These are phyloP conservation scores for Silene latifolia DNA, from an alignment of 148 eudicot genomes.

Conservation along the genomic window DNA sequence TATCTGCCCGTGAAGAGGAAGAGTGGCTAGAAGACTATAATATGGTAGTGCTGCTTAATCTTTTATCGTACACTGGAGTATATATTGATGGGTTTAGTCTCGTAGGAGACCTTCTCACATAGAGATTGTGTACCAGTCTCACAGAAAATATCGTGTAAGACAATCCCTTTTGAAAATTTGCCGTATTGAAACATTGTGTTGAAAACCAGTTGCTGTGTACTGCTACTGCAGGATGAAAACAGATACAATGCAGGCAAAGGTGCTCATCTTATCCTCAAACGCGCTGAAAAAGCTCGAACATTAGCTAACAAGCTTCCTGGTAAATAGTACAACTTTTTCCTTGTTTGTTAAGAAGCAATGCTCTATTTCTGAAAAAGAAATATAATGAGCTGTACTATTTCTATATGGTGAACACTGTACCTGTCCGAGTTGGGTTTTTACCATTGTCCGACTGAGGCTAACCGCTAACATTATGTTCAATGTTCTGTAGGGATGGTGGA, in stretches of 20 bases:
- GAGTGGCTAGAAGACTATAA: slow-evolving; percentile 94
- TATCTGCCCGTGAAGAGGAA: slow-evolving; percentile 85
- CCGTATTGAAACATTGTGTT: background rate
- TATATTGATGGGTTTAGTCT: background rate
- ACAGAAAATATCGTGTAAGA: background rate
- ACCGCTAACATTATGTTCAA: background rate
- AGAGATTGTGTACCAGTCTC: too few relatives aligned
- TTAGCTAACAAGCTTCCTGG: slow-evolving; percentile 87
- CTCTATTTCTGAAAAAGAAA: background rate
- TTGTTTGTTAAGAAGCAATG: background rate
- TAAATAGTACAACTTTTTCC: slow-evolving; percentile 11
- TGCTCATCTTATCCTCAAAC: slow-evolving; percentile 81
- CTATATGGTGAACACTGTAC: too few relatives aligned
- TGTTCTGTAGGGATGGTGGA: slow-evolving; percentile 53
- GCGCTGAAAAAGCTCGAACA: slow-evolving; percentile 89
- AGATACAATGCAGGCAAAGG: slow-evolving; percentile 93
- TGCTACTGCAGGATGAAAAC: slow-evolving; percentile 51
- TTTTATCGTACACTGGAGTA: background rate
- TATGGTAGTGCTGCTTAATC: slow-evolving; percentile 40
- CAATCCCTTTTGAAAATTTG: background rate
- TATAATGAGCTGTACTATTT: too few relatives aligned
- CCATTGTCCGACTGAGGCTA: too few relatives aligned
- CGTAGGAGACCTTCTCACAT: background rate
- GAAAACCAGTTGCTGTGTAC: background rate
- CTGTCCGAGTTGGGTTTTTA: too few relatives aligned